Conservation (phyloP, 2,329 filamentous ascomycete genomes). For the Cladophialophora chaetospira region DNA sequence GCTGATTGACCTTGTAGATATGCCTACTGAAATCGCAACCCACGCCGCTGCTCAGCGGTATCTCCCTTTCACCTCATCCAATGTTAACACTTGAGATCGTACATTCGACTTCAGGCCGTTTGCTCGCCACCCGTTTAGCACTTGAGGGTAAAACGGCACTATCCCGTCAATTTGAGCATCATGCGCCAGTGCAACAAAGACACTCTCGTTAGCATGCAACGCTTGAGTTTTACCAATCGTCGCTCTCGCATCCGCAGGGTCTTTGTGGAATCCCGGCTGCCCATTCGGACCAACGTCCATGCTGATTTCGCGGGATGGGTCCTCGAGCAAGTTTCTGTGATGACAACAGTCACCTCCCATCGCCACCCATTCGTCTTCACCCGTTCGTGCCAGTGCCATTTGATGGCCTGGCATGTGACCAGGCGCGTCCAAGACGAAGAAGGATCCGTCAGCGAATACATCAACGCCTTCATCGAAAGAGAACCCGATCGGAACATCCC, state of each 20-base stretch:
- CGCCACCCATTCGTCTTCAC: constrained; percentile 46
- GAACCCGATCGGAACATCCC: constrained; percentile 38
- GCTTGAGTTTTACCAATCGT: constrained; percentile 11
- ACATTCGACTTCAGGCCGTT: constrained; percentile 9
- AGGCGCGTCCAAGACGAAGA: constrained; percentile 49
- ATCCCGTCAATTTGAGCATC: constrained; percentile 16
- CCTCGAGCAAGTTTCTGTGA: constrained; percentile 20
- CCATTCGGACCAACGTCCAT: constrained; percentile 21
- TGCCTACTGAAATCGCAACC: too few relatives aligned
- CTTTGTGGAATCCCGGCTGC: constrained; percentile 18
- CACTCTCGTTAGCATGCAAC: constrained; percentile 3
- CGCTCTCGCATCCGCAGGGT: constrained; percentile 2
- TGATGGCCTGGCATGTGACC: constrained; percentile 53
- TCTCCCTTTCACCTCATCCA: constrained; percentile 14
- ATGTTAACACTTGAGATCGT: constrained; percentile 2
- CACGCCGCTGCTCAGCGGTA: neutral
- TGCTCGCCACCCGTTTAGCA: constrained; percentile 12
- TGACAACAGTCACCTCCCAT: constrained; percentile 54
- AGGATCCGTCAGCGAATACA: constrained; percentile 44
- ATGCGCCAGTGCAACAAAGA: constrained; percentile 16
- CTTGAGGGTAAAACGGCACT: constrained; percentile 12
- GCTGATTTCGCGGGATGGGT: constrained; percentile 12
- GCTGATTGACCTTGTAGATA: too few relatives aligned
- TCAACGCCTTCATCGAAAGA: constrained; percentile 42
- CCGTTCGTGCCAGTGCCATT: constrained; percentile 51